Evolutionary conservation across 768 basidiomycete genomes (phyloP).

Genomic region (Phlebiopsis flavidoalba): DNA sequence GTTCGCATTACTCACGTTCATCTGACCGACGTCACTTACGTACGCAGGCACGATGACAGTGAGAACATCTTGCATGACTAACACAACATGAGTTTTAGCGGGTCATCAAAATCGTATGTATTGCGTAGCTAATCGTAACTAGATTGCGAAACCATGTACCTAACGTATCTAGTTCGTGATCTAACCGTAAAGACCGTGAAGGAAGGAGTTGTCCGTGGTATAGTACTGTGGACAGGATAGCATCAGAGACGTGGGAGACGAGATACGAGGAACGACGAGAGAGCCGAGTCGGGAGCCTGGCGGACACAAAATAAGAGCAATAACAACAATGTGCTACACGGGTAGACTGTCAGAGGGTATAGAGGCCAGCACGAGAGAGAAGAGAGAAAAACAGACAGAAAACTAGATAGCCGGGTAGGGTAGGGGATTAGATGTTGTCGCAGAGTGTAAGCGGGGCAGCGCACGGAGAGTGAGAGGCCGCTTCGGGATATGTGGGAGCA

Average conservation of each 20-base stretch:
- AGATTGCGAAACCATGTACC: slow-evolving; percentile 14
- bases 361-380: not conserved
- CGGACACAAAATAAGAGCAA: slow-evolving; percentile 8
- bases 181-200: slow-evolving; percentile 9
- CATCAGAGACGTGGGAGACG: not conserved
- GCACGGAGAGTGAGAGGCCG: slow-evolving; percentile 2
- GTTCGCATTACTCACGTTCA: not conserved
- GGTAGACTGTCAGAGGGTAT: not conserved
- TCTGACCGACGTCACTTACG: not conserved
- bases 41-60: not conserved
- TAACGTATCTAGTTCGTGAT: slow-evolving; percentile 14
- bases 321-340: slow-evolving; percentile 11
- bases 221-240: not conserved
- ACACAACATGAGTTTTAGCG: not conserved
- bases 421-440: slow-evolving; percentile 8
- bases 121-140: slow-evolving; percentile 10
- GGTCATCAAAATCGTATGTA: slow-evolving; percentile 16
- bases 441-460: not conserved
- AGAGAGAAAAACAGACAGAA: slow-evolving; percentile 1
- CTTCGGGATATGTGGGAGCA: slow-evolving; percentile 23
- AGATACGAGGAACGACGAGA: not conserved
- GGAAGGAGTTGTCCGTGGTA: not conserved
- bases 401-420: slow-evolving; percentile 1
- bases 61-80: not conserved
- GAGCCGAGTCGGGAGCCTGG: not conserved